A percentile compares a stretch with the other conserved stretches of the same genome.
These are phyloP conservation scores for Centaurea solstitialis DNA, from an alignment of 129 eudicot species.

Conservation along the genomic window DNA sequence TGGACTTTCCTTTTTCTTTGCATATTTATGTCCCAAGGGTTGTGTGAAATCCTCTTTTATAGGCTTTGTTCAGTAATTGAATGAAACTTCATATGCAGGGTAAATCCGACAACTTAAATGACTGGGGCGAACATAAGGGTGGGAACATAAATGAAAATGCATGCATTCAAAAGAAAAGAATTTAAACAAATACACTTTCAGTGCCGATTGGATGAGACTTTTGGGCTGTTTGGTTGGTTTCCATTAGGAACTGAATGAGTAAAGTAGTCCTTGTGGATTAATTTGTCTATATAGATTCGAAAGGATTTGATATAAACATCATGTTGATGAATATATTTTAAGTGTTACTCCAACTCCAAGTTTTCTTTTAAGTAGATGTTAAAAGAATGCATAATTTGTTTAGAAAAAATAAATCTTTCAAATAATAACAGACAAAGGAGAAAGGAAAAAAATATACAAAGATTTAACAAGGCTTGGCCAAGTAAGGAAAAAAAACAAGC, in stretches of 20 bases:
- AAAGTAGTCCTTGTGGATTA: too few relatives aligned
- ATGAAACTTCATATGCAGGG: background rate
- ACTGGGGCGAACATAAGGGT: background rate
- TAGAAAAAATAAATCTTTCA: background rate
- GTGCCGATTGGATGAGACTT: too few relatives aligned
- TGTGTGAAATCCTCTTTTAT: background rate
- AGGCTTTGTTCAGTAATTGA: background rate
- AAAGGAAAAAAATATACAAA: background rate
- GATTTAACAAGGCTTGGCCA: background rate
- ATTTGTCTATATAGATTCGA: too few relatives aligned
- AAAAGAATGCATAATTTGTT: background rate
- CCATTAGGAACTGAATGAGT: too few relatives aligned
- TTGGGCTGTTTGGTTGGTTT: too few relatives aligned
- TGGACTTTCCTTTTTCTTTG: background rate
- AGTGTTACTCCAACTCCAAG: too few relatives aligned
- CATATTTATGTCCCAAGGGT: background rate
- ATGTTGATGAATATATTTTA: background rate
- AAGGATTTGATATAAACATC: background rate
- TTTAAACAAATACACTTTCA: too few relatives aligned
- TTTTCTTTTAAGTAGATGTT: too few relatives aligned
- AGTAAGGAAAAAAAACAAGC: background rate
- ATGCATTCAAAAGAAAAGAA: too few relatives aligned
- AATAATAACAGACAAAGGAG: background rate
- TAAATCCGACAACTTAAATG: background rate
- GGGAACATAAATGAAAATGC: too few relatives aligned